A percentile compares a stretch with the other conserved stretches of the same genome.
Conservation (phyloP, 805 yeast genomes). For the Yamadazyma laniorum region DNA sequence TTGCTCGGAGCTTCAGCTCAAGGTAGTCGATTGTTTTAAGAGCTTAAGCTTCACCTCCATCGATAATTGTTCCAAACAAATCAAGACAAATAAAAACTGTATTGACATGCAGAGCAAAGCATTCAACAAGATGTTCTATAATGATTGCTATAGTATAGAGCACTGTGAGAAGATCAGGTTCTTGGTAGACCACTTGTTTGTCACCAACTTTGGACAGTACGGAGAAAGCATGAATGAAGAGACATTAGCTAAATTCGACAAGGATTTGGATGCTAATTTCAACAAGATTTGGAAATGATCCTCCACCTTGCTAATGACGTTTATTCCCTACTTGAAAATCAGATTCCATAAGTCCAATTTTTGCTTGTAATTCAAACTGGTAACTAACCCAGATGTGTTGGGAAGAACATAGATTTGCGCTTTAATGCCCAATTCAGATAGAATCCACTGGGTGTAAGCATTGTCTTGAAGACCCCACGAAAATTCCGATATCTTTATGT, state of each 20-base stretch:
- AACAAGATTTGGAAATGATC: conserved; percentile 32
- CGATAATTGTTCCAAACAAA: conserved; percentile 30
- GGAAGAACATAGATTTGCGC: conserved; percentile 58
- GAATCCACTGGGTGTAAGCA: conserved; percentile 18
- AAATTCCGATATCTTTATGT: conserved; percentile 37
- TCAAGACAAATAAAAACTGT: conserved; percentile 27
- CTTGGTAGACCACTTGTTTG: conserved; percentile 35
- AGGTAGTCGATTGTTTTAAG: conserved; percentile 35
- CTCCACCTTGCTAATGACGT: too few species aligned
- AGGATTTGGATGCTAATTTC: conserved; percentile 30
- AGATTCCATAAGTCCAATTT: conserved; percentile 51
- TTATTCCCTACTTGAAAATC: too few species aligned
- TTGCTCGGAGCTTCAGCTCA: conserved; percentile 40
- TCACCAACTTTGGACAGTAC: conserved; percentile 36
- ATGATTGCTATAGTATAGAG: conserved; percentile 31
- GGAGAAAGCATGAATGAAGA: conserved; percentile 31
- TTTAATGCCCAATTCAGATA: conserved; percentile 8
- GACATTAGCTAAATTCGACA: conserved; percentile 23
- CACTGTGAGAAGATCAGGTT: conserved; percentile 39
- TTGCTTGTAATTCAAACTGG: conserved; percentile 42
- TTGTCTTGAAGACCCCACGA: conserved; percentile 49
- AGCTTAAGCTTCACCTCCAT: conserved; percentile 28
- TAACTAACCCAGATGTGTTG: conserved; percentile 70
- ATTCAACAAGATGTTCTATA: conserved; percentile 31
- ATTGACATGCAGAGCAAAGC: conserved; percentile 35